Percentiles rank a stretch among this genome's conserved stretches.
phyloP scores from a whole-genome alignment of 257 asterid species.

The Solanum dulcamara region DNA sequence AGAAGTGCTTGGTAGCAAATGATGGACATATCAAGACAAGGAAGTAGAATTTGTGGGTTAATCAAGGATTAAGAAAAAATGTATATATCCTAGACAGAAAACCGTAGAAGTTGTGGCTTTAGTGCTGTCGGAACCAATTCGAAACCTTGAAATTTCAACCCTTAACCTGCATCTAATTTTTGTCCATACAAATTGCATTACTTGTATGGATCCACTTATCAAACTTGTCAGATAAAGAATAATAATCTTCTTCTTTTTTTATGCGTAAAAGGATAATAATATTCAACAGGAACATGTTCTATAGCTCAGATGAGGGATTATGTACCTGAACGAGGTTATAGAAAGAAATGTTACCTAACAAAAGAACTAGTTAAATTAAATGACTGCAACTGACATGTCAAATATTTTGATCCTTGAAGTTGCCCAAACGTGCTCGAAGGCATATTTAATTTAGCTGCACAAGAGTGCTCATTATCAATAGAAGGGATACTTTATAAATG shows the following conservation, averaged over 20 bases:
- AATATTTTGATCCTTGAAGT: neutral
- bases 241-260: neutral
- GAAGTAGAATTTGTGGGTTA: neutral
- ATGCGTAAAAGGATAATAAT: neutral
- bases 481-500: neutral
- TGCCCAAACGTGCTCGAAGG: neutral
- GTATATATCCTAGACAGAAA: neutral
- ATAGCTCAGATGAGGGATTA: neutral
- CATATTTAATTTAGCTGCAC: neutral
- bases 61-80: neutral
- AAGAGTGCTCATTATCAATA: neutral
- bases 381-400: neutral
- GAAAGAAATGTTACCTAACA: neutral
- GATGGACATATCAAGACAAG: neutral
- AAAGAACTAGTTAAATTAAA: neutral
- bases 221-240: neutral
- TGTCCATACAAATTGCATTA: neutral
- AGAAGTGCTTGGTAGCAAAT: neutral
- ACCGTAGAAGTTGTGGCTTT: neutral
- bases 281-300: neutral
- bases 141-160: neutral
- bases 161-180: neutral
- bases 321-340: neutral
- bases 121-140: neutral
- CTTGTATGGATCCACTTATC: neutral